Evolutionary conservation across 768 basidiomycete species (phyloP), one percentile per base, ranked within the genome.

Genomic region (Rhizopogon rudus): DNA sequence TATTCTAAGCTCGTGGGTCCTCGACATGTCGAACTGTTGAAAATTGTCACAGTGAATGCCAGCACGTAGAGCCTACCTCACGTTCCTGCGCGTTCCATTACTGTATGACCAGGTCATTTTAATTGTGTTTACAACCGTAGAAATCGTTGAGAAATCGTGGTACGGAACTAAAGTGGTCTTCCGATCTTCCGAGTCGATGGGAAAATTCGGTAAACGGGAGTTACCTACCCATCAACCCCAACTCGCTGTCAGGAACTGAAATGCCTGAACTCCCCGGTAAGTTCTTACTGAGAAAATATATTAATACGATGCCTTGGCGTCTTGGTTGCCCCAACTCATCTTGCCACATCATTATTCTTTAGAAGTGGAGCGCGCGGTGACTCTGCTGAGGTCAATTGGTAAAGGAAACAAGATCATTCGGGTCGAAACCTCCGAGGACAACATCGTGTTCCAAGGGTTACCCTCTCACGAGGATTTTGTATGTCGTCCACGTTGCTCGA

Each of bases 281-380:
- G 65, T 40, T 6, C 31, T 20, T 22, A 17, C 6, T 17, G 31
- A 17, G 29, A 12, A 33, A 33, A 17, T 3, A 25, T 25, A 25
- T 25, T 25, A 25, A 25, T 25, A 25, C 25, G 25, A 25, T 25
- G 22, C 22, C 22, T 25, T 25, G 22, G 22, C 22, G 22, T 4
- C 25, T 25, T 25, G 6, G 17, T 13, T 9, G 17, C 31, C 31
- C 10, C 31, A 33, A 22, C 33, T 48, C 13, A 48, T 22, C 35
- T 49, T 49, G 41, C 41, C 14, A 12, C 35, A 16, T 53, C 51
- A 20, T 9, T 25, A 5, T 17, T 17, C 4, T 6, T 1, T 61
- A 87, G 89, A 91, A 66, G 88, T 91, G 3, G 82, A 91, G 67
- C 71, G 82, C 29, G 87, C 89, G 5, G 80, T 79, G 1, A 73